Evolutionary conservation across 106 monocot species (phyloP), one percentile per base, ranked within the genome.

Genomic region (Dendrobium officinale): DNA sequence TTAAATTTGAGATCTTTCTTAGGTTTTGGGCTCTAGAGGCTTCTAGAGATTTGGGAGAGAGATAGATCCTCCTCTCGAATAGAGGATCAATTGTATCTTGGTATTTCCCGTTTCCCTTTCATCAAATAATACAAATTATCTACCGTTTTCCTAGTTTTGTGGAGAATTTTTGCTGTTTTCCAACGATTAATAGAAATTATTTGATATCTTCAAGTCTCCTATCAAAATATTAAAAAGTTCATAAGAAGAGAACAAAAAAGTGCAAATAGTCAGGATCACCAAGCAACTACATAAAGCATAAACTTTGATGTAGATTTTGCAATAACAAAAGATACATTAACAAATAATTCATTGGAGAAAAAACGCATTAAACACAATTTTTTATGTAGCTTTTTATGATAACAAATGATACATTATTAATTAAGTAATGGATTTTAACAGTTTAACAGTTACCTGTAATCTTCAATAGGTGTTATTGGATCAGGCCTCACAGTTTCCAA

Each of bases 401-500:
- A 70, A 70, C 0, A 37, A 70, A 70, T 70, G 6, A 29, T 37
- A 40, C 20, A 29, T 70, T 33, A 70, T 0, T 15, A 70, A 70
- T 37, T 33, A 70, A 31, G 13, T 15, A 7, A 17, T 42, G 19
- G 6, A 43, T 45, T 49, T 51, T 58, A 47, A 41, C 24, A 81
- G 78, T 40, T 74, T 58, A 47, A 41, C 24, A 81, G 78, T 40
- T 74, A 95, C 98, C 98, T 95, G 82, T 99, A 99, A 56, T 99
- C 98, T 78, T 99, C 98, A 58, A 99, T 87, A 90, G 98, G 95
- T 66, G 78, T 88, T 16, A 42, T 79, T 49, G 95, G 92, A 75
- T 99, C 91, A 7, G 98, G 98, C 67, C 91, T 92, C 42, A 99
- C 92, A 85, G 86, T 78, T 87, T 99, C 98, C 79, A 99, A 85